Evolutionary conservation across 1,284 basidiomycete species (phyloP).

Genomic region (Trichosporon ovoides): DNA sequence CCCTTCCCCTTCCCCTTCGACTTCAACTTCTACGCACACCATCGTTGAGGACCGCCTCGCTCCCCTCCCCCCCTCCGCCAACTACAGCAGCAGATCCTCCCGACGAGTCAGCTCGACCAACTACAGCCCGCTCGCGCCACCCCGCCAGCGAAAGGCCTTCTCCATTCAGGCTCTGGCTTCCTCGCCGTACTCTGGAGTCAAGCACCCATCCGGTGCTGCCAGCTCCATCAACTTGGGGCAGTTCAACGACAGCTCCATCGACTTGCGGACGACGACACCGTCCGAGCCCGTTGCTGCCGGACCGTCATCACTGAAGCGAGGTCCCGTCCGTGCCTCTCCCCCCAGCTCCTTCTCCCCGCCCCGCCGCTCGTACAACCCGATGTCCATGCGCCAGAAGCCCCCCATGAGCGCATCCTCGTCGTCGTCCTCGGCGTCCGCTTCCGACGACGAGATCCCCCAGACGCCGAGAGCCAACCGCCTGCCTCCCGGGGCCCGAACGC

Average conservation of each 20-base stretch:
- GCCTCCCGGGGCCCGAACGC: not conserved
- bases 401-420: not conserved
- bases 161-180: not conserved
- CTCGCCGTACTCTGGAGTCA: not conserved
- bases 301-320: not conserved
- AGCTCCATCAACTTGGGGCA: slow-evolving; percentile 2
- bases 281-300: not conserved
- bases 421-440: not conserved
- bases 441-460: slow-evolving; percentile 1
- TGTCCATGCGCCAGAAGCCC: not conserved
- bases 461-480: not conserved
- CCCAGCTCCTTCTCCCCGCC: slow-evolving; percentile 1
- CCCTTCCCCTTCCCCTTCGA: not conserved
- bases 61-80: not conserved
- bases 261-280: not conserved
- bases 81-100: not conserved
- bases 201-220: not conserved
- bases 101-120: slow-evolving; percentile 2
- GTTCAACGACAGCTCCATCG: not conserved
- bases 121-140: not conserved
- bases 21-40: not conserved
- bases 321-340: not conserved
- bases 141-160: slow-evolving; percentile 2
- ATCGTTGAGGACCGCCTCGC: not conserved
- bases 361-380: not conserved